phyloP scores from a whole-genome alignment of 179 eudicot species.

The Monotropa hypopitys region DNA sequence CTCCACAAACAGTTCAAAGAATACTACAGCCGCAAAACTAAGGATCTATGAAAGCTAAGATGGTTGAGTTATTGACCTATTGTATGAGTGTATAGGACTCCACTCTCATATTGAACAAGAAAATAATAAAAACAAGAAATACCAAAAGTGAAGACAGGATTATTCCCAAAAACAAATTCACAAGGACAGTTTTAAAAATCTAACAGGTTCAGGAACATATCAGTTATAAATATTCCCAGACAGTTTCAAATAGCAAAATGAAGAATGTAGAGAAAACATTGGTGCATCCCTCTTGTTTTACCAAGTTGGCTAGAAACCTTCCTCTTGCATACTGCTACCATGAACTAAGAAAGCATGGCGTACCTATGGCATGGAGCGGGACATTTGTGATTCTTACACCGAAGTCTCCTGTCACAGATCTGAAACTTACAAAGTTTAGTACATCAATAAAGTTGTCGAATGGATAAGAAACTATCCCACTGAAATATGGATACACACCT shows the following conservation, averaged over 20 bases:
- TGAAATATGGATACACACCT: constrained; percentile 30
- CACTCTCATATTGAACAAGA: neutral
- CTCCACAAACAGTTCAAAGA: neutral
- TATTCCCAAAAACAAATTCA: neutral
- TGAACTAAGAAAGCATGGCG: neutral
- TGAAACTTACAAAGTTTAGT: constrained; percentile 17
- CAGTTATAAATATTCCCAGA: neutral
- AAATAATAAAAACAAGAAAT: neutral
- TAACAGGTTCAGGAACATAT: neutral
- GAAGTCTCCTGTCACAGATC: constrained; percentile 90
- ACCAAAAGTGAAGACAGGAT: neutral
- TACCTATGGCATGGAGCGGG: constrained; percentile 98
- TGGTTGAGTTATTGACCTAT: neutral
- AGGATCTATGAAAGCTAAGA: neutral
- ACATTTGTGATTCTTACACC: constrained; percentile 94
- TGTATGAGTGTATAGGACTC: no score
- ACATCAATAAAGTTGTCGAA: neutral
- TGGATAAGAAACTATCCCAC: neutral
- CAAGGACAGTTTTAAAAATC: neutral
- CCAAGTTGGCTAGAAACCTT: neutral
- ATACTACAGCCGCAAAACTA: neutral
- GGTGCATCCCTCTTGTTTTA: neutral
- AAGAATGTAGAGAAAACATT: neutral
- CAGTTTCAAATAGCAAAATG: neutral
- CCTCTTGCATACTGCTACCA: neutral